phyloP scores from a whole-genome alignment of 495 filamentous ascomycete species.

The Bryoglossum gracile region DNA sequence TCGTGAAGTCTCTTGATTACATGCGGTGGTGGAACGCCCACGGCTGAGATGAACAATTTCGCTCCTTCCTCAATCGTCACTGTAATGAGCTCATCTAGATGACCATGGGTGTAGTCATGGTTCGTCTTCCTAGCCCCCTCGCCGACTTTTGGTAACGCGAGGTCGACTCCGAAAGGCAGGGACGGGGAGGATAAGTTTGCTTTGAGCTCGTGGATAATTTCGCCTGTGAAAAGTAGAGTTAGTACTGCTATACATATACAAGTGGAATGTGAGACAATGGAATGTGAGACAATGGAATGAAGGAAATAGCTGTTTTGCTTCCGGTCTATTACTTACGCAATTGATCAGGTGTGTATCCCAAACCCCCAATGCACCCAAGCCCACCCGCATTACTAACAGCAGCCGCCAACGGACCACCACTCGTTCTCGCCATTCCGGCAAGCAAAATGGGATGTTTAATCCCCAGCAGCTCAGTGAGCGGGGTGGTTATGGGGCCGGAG shows the following conservation, averaged over 20 bases:
- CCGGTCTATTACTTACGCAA: no score
- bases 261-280: no score
- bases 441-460: conserved; percentile 80
- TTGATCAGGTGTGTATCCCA: conserved; percentile 75
- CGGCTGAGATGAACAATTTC: conserved; percentile 74
- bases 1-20: conserved; percentile 66
- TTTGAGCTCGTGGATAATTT: conserved; percentile 80
- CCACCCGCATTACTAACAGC: conserved; percentile 86
- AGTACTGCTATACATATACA: no score
- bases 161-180: conserved; percentile 80
- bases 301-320: no score
- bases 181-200: conserved; percentile 49
- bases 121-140: conserved; percentile 75
- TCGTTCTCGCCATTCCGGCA: conserved; percentile 82
- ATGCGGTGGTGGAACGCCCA: conserved; percentile 66
- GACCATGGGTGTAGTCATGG: conserved; percentile 83
- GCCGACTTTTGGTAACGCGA: conserved; percentile 79
- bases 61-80: conserved; percentile 71
- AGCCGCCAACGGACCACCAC: conserved; percentile 68
- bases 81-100: conserved; percentile 74
- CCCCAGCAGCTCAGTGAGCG: conserved; percentile 63
- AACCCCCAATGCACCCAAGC: conserved; percentile 75
- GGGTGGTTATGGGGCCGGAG: conserved; percentile 57
- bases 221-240: no score
- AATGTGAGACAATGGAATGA: no score